phyloP scores from a whole-genome alignment of 2,329 filamentous ascomycete species.

The Stemphylium lycopersici region DNA sequence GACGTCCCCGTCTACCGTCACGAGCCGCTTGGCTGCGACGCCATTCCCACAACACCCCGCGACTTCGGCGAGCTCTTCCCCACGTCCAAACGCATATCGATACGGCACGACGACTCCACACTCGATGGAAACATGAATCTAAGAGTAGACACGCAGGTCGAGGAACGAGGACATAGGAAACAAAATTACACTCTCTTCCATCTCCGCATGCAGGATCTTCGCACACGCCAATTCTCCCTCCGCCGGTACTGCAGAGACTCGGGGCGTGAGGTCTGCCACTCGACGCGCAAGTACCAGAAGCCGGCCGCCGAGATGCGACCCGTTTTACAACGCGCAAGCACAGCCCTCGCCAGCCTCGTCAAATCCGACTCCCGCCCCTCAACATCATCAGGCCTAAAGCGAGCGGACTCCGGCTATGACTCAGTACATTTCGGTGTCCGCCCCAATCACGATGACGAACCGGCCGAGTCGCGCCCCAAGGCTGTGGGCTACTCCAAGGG shows the following conservation, averaged over 20 bases:
- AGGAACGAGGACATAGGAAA: conserved; percentile 61
- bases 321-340: conserved; percentile 64
- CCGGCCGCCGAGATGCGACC: conserved; percentile 58
- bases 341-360: conserved; percentile 62
- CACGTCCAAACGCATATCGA: conserved; percentile 77
- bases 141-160: conserved; percentile 78
- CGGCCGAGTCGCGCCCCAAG: conserved; percentile 36
- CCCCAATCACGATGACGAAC: conserved; percentile 25
- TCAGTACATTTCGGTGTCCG: conserved; percentile 46
- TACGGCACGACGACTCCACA: conserved; percentile 89
- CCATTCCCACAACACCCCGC: conserved; percentile 77
- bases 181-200: conserved; percentile 84
- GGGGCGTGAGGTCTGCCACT: conserved; percentile 89
- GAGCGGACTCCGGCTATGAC: conserved; percentile 66
- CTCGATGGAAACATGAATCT: conserved; percentile 97
- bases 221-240: conserved; percentile 84
- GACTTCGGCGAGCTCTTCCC: conserved; percentile 88
- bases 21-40: conserved; percentile 67
- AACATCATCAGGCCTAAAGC: conserved; percentile 54
- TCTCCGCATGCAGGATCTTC: conserved; percentile 90
- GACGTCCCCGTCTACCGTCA: conserved; percentile 66
- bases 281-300: conserved; percentile 72
- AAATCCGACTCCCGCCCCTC: conserved; percentile 60
- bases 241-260: conserved; percentile 91
- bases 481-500: conserved; percentile 46